Evolutionary conservation across 2,329 filamentous ascomycete species (phyloP), one percentile per base, ranked within the genome.

Genomic region (Blumeria graminis): DNA sequence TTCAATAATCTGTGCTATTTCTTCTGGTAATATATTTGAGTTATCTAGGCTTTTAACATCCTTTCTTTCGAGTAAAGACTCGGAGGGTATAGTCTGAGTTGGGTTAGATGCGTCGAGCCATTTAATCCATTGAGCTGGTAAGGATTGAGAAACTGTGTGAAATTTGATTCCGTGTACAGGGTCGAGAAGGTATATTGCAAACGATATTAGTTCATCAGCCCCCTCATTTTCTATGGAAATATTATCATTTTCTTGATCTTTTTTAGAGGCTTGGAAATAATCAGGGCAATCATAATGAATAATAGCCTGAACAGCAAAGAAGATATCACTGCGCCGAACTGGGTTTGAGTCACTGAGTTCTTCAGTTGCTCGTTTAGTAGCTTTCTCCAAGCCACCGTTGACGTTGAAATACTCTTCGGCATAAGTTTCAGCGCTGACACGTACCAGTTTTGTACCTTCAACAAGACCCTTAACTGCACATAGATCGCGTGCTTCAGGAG

Each of bases 241-340:
- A 14, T 71, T 69, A 16, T 73, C 72, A 6, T 74, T 69, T 59
- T 75, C 72, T 65, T 77, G 75, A 59, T 79, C 76, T 60, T 76
- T 75, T 57, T 76, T 63, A 62, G 74, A 68, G 65, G 78, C 69
- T 61, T 80, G 71, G 66, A 94, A 94, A 1, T 94, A 72, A 1
- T 79, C 76, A 57, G 74, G 71, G 59, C 84, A 79, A 0, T 71
- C 71, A 8, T 79, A 74, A 60, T 84, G 76, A 55, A 73, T 76
- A 63, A 96, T 79, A 9, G 92, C 87, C 70, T 98, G 92, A 36
- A 98, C 82, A n/a, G 89, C 80, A 35, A 98, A 75, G 75, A 98
- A 98, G 60, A 98, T 85, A 67, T 98, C 87, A 58, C 86, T 93
- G 65, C 84, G 94, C 57, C 92, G 80, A 11, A 94, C 87, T 0